Percentiles rank a stretch among this genome's conserved stretches.
phyloP scores from a whole-genome alignment of 2,329 filamentous ascomycete species.

The Alternaria metachromatica region DNA sequence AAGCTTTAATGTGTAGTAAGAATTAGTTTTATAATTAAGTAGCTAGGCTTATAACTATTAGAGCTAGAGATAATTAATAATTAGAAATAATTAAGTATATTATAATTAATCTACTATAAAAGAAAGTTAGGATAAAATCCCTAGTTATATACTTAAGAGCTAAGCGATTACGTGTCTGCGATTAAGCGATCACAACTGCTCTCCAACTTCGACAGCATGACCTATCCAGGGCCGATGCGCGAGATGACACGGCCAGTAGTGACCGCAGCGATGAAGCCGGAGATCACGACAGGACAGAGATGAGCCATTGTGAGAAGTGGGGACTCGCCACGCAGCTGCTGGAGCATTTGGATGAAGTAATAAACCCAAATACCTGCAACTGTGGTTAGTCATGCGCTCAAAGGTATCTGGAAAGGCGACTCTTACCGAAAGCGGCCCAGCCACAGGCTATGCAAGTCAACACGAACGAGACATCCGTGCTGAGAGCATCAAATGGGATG shows the following conservation, averaged over 20 bases:
- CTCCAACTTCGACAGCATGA: slow-evolving; percentile 31
- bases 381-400: background rate
- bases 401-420: background rate
- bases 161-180: too few species aligned
- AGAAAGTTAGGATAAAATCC: too few species aligned
- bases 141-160: too few species aligned
- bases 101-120: too few species aligned
- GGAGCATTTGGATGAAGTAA: slow-evolving; percentile 42
- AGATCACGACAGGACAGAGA: slow-evolving; percentile 32
- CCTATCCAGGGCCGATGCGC: slow-evolving; percentile 33
- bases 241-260: slow-evolving; percentile 40
- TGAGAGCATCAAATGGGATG: slow-evolving; percentile 62
- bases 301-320: slow-evolving; percentile 39
- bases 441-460: slow-evolving; percentile 60
- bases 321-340: slow-evolving; percentile 28
- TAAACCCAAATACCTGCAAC: slow-evolving; percentile 37
- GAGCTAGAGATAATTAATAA: too few species aligned
- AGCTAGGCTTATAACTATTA: too few species aligned
- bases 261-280: slow-evolving; percentile 42
- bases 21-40: too few species aligned
- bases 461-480: slow-evolving; percentile 61
- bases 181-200: too few species aligned
- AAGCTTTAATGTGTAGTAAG: too few species aligned
- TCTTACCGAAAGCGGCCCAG: slow-evolving; percentile 44
- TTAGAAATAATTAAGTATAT: too few species aligned